Evolutionary conservation across 371 early-diverging fungal species (phyloP), one percentile per base, ranked within the genome.

Genomic region (Rhizopus arrhizus): DNA sequence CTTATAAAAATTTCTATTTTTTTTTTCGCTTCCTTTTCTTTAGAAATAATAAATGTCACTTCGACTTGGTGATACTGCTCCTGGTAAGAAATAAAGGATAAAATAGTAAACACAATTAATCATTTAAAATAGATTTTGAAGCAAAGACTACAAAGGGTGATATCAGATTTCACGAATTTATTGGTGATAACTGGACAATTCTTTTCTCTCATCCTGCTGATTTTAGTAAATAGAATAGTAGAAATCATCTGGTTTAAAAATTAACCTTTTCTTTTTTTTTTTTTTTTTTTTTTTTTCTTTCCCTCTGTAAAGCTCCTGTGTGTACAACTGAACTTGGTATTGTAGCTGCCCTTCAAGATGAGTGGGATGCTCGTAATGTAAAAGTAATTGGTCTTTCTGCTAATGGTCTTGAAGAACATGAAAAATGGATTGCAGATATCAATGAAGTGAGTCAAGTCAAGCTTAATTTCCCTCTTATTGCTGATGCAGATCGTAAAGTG

Each of bases 181-280:
- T 95, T 58, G 89, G 89, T 59, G 85, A 85, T 65, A 84, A 87
- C 15, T 97, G 97, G 97, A 90, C 87, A 47, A 81, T 96, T 51
- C 87, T 97, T 35, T 97, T 97, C 80, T 95, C 95, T 38, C 96
- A 95, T 72, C 97, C 95, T 32, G 95, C 93, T 59, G 95, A 95
- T 80, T 96, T 95, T 62, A 95, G 89, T 87, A 78, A 73, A 82
- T 77, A 35, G 22, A 22, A 22, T 22, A 22, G 22, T 22, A 22
- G 22, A 22, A 22, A 22, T 22, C 22, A 22, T 22, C 22, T 22
- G 22, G 22, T 22, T 22, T 22, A 2, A 22, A 22, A 22, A 22
- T 22, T 22, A 22, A 22, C 22, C 22, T 22, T 22, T 22, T 11
- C 41, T 35, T 12, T n/a, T 9, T 0, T 6, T 5, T 43, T 16